Evolutionary conservation across 345 rosid species (phyloP).

Genomic region (Hibiscus mutabilis): DNA sequence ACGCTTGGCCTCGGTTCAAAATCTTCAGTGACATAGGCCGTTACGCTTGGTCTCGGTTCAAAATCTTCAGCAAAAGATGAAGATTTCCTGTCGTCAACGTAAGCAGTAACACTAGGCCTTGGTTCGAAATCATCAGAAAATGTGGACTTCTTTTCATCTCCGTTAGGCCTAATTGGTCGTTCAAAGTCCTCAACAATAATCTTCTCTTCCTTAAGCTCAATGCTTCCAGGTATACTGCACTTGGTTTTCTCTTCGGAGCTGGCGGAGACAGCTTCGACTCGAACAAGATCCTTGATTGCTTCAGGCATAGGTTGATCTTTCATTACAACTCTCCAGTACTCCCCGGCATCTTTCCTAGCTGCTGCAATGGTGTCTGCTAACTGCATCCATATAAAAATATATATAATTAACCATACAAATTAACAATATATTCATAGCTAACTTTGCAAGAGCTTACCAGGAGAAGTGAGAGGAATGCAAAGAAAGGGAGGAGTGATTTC

Average conservation of each 20-base stretch:
- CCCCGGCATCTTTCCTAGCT: constrained; percentile 28
- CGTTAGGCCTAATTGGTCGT: neutral
- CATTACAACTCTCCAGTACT: constrained; percentile 22
- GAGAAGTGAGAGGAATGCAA: neutral
- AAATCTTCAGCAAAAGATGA: neutral
- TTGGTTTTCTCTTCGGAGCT: neutral
- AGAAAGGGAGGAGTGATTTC: neutral
- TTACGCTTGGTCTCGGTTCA: constrained; percentile 8
- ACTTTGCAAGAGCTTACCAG: constrained; percentile 2
- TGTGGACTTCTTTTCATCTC: neutral
- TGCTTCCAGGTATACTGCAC: neutral
- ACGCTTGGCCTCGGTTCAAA: too few species aligned
- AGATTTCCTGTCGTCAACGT: neutral
- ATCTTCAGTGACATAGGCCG: too few species aligned
- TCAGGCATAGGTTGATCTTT: constrained; percentile 25
- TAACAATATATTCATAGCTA: neutral
- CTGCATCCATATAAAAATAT: neutral
- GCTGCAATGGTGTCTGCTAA: neutral
- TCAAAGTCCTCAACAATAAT: neutral
- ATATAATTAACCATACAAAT: neutral
- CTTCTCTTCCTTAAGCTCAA: neutral
- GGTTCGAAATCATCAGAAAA: constrained; percentile 11
- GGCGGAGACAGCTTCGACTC: neutral
- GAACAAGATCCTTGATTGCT: constrained; percentile 13
- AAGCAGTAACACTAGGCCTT: neutral